These are phyloP conservation scores for Pleurotus sapidus DNA, from an alignment of 768 basidiomycete species.

Conservation along the genomic window DNA sequence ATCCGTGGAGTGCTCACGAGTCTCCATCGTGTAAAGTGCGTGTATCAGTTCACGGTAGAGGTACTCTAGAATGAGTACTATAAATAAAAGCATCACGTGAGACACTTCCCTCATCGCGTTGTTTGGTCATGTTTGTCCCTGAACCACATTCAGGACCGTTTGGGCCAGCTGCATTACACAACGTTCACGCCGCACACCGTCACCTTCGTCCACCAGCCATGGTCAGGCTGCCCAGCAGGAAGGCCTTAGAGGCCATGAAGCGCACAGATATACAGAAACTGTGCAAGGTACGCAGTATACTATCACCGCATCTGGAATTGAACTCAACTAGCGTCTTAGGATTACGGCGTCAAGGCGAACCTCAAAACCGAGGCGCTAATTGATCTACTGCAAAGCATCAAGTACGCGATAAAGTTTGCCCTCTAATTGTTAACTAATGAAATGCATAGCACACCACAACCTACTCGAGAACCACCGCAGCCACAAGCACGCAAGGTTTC, in stretches of 20 bases:
- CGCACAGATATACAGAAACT: constrained; percentile 52
- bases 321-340: constrained; percentile 37
- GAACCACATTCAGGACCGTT: constrained; percentile 5
- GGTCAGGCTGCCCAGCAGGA: constrained; percentile 38
- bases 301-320: not conserved
- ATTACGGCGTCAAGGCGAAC: constrained; percentile 80
- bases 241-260: constrained; percentile 43
- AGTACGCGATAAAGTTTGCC: constrained; percentile 28
- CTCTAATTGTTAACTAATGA: constrained; percentile 16
- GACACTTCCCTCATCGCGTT: not conserved
- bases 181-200: constrained; percentile 1
- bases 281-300: constrained; percentile 56
- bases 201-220: constrained; percentile 20
- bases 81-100: not conserved
- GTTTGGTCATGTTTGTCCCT: constrained; percentile 1
- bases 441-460: constrained; percentile 18
- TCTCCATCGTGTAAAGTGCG: too few relatives aligned
- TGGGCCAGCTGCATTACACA: not conserved
- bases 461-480: constrained; percentile 22
- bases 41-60: too few relatives aligned
- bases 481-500: constrained; percentile 32
- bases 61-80: too few relatives aligned
- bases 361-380: constrained; percentile 79
- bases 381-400: constrained; percentile 59
- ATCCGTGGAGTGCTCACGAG: too few relatives aligned